A percentile compares a stretch with the other conserved stretches of the same genome.
These are phyloP conservation scores for Phytophthora cryptogea DNA, from an alignment of 352 stramenopile species.

Conservation along the genomic window DNA sequence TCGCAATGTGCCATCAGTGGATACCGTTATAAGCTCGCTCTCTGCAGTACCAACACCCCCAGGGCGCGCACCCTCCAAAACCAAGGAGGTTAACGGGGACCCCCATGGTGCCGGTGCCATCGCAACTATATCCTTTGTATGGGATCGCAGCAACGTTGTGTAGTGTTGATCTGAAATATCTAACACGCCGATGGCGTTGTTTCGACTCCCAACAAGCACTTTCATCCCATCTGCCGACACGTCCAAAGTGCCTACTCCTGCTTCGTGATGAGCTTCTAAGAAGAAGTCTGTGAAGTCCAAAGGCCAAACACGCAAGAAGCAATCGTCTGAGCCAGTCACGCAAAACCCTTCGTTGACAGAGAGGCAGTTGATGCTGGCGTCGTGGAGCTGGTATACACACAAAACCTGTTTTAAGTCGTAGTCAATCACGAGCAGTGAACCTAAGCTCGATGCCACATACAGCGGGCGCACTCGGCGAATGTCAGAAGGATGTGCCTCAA, in stretches of 20 bases:
- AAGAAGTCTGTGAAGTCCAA: constrained; percentile 93
- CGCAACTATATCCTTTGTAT: constrained; percentile 55
- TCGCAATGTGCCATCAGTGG: constrained; percentile 77
- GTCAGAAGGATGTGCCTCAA: constrained; percentile 59
- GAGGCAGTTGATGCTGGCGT: constrained; percentile 82
- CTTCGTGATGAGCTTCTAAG: constrained; percentile 88
- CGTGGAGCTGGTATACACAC: constrained; percentile 91
- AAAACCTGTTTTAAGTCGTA: constrained; percentile 83
- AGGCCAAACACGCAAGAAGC: constrained; percentile 91
- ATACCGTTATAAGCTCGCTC: constrained; percentile 65
- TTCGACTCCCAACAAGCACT: constrained; percentile 71
- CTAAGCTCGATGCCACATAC: constrained; percentile 78
- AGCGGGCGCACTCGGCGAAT: constrained; percentile 60
- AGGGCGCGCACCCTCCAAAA: constrained; percentile 16
- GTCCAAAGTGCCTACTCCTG: constrained; percentile 61
- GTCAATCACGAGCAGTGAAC: constrained; percentile 81
- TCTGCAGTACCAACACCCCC: constrained; percentile 5
- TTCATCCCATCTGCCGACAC: constrained; percentile 82
- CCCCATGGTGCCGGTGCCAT: constrained; percentile 38
- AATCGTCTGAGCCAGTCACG: constrained; percentile 86
- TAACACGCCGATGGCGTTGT: constrained; percentile 85
- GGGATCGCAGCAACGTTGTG: constrained; percentile 77
- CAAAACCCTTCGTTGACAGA: constrained; percentile 91
- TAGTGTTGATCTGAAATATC: constrained; percentile 86
- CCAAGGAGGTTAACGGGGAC: constrained; percentile 25